Evolutionary conservation across 495 filamentous ascomycete genomes (phyloP), one percentile per base, ranked within the genome.

Genomic region (Parathielavia appendiculata): DNA sequence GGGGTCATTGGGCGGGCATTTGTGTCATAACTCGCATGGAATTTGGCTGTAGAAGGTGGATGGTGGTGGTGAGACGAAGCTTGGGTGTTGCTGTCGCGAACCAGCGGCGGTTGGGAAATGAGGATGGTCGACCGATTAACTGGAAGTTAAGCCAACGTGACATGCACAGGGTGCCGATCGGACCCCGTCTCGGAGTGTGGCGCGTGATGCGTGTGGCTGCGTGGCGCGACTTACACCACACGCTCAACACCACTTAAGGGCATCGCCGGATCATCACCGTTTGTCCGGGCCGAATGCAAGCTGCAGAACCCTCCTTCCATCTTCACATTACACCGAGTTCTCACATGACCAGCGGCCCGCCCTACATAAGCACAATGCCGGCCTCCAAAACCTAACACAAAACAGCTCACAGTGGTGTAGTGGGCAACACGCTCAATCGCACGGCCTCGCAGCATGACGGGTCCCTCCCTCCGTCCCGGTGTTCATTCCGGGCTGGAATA

Each of bases 1-100:
- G 71, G 73, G 56, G 68, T 68, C 65, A 75, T 57, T 45, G 22
- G 36, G 7, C 35, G 5, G 40, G 22, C 51, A 43, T 53, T 40
- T 40, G 19, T n/a, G 3, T 30, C 1, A 19, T 12, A 19, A 19
- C 1, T 23, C 9, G 44, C 19, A 6, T 17, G 19, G 26, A 7
- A 4, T 8, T 16, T 34, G 50, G 35, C 20, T 16, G 17, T 52
- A 19, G 3, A 17, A 17, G 19, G 19, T 26, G 41, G 30, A 53
- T 19, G 17, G 16, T 22, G 11, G 23, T 12, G 12, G n/a, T 34
- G 34, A 38, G 14, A 4, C 2, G 26, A 36, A 34, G 19, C 14
- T 14, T 19, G 26, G 8, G 16, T 35, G 45, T 30, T 47, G 45
- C 22, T 47, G 3, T 47, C 4, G 45, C 5, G 17, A 4, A 12